Conservation (phyloP, 495 filamentous ascomycete species). For the Hyaloscypha finlandica region DNA sequence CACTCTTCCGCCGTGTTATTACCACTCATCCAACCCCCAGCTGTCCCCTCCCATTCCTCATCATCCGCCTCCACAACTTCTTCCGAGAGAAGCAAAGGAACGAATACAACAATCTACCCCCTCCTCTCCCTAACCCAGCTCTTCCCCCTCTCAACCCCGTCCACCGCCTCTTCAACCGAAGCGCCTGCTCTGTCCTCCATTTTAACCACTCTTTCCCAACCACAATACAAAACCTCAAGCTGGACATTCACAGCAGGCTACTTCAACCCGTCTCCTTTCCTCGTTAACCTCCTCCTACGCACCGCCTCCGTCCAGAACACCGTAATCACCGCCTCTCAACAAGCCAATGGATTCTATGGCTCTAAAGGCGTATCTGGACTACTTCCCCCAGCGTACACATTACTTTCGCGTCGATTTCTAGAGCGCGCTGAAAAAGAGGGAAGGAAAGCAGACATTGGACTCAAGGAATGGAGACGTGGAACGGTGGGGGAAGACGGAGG, state of each 20-base stretch:
- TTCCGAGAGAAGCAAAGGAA: conserved; percentile 27
- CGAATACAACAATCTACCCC: conserved; percentile 80
- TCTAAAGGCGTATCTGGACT: conserved; percentile 86
- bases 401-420: conserved; percentile 81
- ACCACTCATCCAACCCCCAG: conserved; percentile 59
- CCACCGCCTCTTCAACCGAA: conserved; percentile 82
- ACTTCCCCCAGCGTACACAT: conserved; percentile 87
- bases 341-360: conserved; percentile 94
- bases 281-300: conserved; percentile 75
- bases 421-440: conserved; percentile 62
- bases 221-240: conserved; percentile 62
- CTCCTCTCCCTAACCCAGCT: conserved; percentile 84
- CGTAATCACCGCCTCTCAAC: conserved; percentile 90
- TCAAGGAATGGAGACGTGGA: conserved; percentile 89
- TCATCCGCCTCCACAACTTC: conserved; percentile 34
- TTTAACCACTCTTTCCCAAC: conserved; percentile 61
- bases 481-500: conserved; percentile 76
- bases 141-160: conserved; percentile 60
- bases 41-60: conserved; percentile 3
- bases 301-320: conserved; percentile 69
- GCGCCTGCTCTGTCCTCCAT: conserved; percentile 75
- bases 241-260: conserved; percentile 99
- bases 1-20: conserved; percentile 64
- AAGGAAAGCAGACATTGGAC: conserved; percentile 59
- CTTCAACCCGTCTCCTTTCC: conserved; percentile 88